Base-by-base conservation (phyloP, 2,329 filamentous ascomycete species). In the Neofusicoccum umdonicola region DNA sequence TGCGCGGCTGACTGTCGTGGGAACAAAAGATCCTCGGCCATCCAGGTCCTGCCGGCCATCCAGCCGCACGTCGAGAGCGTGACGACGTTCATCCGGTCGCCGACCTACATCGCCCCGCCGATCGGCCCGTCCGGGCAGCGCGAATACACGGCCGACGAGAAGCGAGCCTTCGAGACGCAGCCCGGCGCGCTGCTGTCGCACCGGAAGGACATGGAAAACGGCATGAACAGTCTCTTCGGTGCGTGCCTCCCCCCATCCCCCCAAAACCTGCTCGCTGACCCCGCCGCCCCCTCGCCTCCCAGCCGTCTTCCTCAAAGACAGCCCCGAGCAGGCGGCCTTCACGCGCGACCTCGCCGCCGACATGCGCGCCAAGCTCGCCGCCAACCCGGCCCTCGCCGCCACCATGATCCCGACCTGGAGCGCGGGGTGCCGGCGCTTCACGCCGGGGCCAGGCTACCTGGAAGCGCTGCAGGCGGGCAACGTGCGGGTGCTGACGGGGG, bases 31-130 rank as follows among this genome's bases (percentile, higher is more conserved):
- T 84, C 83, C 47, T 83, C 82, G 6, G 85, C 81, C 0, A 80
- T 84, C 3, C 85, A 87, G 69, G 78, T 87, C 4, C 78, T 84
- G 2, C 81, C 82, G 2, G 75, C 74, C 6, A 81, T 84, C 48
- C 80, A 82, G 68, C 74, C 77, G 0, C 70, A 76, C 37, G 80
- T 79, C 52, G 71, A 76, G 7, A 78, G 81, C 44, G 75, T 83
- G 6, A 81, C 77, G 2, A 82, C 80, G 11, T 84, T 84, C 66
- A 81, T 85, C 57, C 78, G 83, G 7, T 79, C 82, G 13, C 80
- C 81, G 0, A 80, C 81, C 0, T 85, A 82, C 82, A 78, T 85
- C 1, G 79, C 80, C 3, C 81, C 82, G 1, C 72, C 76, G 1
- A 72, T 76, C 68, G 75, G 79, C n/a, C 70, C 82, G 22, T 75